phyloP scores from a whole-genome alignment of 2,329 filamentous ascomycete species.

The Sarocladium strictum region DNA sequence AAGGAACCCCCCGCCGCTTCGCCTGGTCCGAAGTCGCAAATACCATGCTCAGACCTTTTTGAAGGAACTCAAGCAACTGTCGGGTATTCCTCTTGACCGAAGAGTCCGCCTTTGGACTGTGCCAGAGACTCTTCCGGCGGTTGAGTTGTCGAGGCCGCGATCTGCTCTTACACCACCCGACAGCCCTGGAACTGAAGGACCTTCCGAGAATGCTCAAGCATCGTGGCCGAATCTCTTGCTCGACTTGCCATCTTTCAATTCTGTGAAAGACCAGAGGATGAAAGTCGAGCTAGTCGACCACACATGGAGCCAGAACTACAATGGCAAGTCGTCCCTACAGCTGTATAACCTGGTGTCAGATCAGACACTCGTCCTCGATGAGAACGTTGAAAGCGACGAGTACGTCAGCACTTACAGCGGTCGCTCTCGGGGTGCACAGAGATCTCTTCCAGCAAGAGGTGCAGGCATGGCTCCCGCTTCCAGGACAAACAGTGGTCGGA shows the following conservation, averaged over 20 bases:
- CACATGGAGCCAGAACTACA: conserved; percentile 69
- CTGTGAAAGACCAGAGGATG: conserved; percentile 21
- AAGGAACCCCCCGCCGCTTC: conserved; percentile 53
- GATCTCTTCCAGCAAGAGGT: not conserved
- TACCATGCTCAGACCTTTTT: conserved; percentile 71
- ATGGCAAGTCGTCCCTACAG: conserved; percentile 62
- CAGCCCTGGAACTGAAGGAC: conserved; percentile 27
- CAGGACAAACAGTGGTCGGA: conserved; percentile 51
- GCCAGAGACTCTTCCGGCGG: conserved; percentile 33
- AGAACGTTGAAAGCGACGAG: conserved; percentile 53
- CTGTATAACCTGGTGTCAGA: conserved; percentile 64
- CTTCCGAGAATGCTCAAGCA: conserved; percentile 19
- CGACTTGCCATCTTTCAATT: conserved; percentile 48
- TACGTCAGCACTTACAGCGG: conserved; percentile 49
- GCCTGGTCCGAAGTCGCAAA: conserved; percentile 65
- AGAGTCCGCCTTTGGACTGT: conserved; percentile 77
- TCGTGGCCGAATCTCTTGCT: conserved; percentile 38
- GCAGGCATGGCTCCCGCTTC: not conserved
- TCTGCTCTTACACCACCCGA: conserved; percentile 33
- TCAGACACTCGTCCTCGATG: conserved; percentile 77
- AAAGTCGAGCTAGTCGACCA: conserved; percentile 46
- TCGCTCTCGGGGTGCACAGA: conserved; percentile 21
- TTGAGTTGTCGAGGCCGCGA: conserved; percentile 18
- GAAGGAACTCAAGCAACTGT: conserved; percentile 61
- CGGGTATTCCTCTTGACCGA: conserved; percentile 60